Evolutionary conservation across 2,329 filamentous ascomycete genomes (phyloP), one percentile per base, ranked within the genome.

Genomic region (Alternaria sp.): DNA sequence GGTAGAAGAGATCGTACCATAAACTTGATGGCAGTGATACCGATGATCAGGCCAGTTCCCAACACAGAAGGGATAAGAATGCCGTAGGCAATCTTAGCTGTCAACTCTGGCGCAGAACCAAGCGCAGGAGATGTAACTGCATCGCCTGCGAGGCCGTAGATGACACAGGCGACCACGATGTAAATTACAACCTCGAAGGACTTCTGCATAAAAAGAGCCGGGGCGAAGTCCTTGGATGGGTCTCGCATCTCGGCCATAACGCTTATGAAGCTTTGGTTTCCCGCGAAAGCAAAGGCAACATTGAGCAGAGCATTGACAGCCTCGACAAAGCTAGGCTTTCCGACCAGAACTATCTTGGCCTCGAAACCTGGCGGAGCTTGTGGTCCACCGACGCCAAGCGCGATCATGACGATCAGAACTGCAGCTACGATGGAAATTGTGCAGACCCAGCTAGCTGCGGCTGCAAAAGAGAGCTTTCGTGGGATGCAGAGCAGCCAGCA

Each of bases 11-110:
- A 21, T 19, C 57, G 11, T 40, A 56, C 54, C 67, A 91, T 82
- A 71, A 89, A 89, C 71, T 90, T 90, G 55, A 84, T 84, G 2
- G 88, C 88, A 2, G 91, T 87, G 67, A 90, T 87, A 13, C 86
- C 89, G 72, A 91, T 89, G 61, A 92, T 90, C 5, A 91, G 89
- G 54, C 89, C 90, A 0, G 90, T 89, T 52, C 92, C 88, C 45
- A 92, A 82, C 58, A 92, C 91, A 2, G 91, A 91, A 19, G 89
- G 89, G 5, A 89, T 83, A 1, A 90, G 89, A 59, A 91, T 82
- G 19, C 88, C 89, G 79, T 88, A 92, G 12, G 90, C 90, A 15
- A 90, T 82, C 74, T 91, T 91, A 19, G 86, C 83, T 30, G 91
- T 81, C 0, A 85, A 73, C 3, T 73, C 74, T 4, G 85, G 83